phyloP scores from a whole-genome alignment of 108 stramenopile genomes.

The Skeletonema tropicum region DNA sequence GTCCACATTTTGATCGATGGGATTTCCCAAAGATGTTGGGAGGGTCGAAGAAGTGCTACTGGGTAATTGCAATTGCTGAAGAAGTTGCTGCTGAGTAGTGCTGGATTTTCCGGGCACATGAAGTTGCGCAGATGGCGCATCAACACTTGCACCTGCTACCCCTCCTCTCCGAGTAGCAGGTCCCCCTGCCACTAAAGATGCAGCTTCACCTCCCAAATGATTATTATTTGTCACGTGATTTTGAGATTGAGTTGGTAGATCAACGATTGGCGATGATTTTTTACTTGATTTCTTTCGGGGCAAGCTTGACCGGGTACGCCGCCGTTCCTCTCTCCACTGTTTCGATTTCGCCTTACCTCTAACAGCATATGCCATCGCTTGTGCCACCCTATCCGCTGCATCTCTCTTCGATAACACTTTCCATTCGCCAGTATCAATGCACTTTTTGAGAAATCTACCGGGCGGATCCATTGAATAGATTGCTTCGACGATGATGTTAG shows the following conservation, averaged over 20 bases:
- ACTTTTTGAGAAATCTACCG: no score
- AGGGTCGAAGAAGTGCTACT: not conserved
- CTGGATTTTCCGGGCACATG: not conserved
- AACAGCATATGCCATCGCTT: not conserved
- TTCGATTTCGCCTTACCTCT: not conserved
- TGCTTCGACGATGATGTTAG: not conserved
- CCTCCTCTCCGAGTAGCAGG: not conserved
- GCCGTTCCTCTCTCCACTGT: not conserved
- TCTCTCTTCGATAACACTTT: no score
- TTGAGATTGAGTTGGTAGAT: not conserved
- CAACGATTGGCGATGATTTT: not conserved
- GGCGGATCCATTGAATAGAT: not conserved
- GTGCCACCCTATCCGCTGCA: no score
- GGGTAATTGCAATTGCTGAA: not conserved
- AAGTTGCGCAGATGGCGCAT: not conserved
- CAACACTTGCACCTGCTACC: not conserved
- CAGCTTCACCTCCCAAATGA: not conserved
- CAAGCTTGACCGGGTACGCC: not conserved
- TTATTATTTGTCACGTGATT: not conserved
- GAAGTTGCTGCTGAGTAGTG: not conserved
- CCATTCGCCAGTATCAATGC: no score
- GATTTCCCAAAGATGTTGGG: not conserved
- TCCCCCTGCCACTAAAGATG: not conserved
- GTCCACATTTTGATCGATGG: not conserved
- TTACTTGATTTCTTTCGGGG: not conserved